Base-by-base conservation (phyloP, 345 rosid genomes). In the Dovyalis caffra region DNA sequence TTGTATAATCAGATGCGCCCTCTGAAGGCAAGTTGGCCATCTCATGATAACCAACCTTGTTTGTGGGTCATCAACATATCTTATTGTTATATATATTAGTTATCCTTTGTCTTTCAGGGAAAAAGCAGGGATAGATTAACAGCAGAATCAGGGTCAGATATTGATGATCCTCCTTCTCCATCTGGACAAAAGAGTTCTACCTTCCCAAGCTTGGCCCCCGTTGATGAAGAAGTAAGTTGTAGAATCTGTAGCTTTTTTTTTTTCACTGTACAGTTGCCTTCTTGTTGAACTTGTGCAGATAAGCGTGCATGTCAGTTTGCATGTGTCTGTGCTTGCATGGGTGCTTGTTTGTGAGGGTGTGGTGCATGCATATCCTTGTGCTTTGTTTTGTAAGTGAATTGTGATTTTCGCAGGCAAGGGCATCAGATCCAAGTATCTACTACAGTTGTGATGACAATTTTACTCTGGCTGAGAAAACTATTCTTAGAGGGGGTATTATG, bases 381-480 rank as follows among this genome's bases (percentile, higher is more conserved):
- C 23, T 58, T 58, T 70, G 16, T 78, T 38, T 49, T 68, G 20
- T 68, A 35, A 26, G 16, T 35, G 18, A 26, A 31, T 18, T 66
- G 3, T 71, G 67, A 73, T 65, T 76, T 71, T 61, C 75, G 47
- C 89, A 95, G 99, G 86, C 69, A 66, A 82, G 84, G 78, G 31
- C 77, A 68, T 83, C 84, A 1, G 92, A 95, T 76, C 81, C 88
- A 31, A 88, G 78, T 70, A 83, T 85, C 37, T 90, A 88, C 85
- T 88, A 88, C 83, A 90, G 92, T 79, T 95, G 97, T 65, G 84
- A 88, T 61, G 95, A 91, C 49, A 83, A 74, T 77, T 84, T 86
- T 71, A 45, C 80, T 66, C 15, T 71, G 65, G 76, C 64, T 76
- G 85, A 84, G 76, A 81, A 86, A 80, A 72, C 75, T 65, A 58